Evolutionary conservation across 495 filamentous ascomycete genomes (phyloP), one percentile per base, ranked within the genome.

Genomic region (Rostrohypoxylon terebratum): DNA sequence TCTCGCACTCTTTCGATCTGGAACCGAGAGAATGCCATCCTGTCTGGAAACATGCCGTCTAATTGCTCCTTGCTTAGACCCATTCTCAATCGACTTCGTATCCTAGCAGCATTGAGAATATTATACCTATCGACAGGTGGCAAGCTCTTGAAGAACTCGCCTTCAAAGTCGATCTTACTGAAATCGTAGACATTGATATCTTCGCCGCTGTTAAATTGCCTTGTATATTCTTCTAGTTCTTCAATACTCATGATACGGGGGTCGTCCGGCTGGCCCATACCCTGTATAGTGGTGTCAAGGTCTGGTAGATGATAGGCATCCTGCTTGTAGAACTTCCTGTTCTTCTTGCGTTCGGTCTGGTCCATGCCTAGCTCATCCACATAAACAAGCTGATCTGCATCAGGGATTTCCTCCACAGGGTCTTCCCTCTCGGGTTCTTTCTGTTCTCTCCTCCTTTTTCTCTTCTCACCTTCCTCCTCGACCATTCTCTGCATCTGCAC

Each of bases 161-260:
- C 90, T 71, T 97, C 92, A 72, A 98, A 99, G 80, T 99, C 96
- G 64, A 99, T 99, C 79, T 98, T 98, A 64, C 92, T 94, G 71
- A 98, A 98, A 78, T 99, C 96, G 77, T 98, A 97, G n/a, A 98
- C 83, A 75, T 96, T 97, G 80, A 99, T 92, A 81, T 98, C 94
- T 79, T 98, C 96, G 38, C 95, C 96, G 64, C 88, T 90, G 71
- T 97, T 88, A 70, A 98, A 98, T 73, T 97, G 94, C 62, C 90
- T 83, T 2, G 96, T 94, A 77, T 98, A 99, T 59, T 95, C 90
- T 79, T 98, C 92, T 60, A 99, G 80, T 72, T 99, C 96, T 69
- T 96, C 94, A 11, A 93, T 86, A 40, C 90, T 93, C 96, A 99
- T 98, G 68, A 99, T 92, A 1, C 96, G 89, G 3, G 93, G 94